phyloP scores from a whole-genome alignment of 2,329 filamentous ascomycete species.

The Fusarium sp. region DNA sequence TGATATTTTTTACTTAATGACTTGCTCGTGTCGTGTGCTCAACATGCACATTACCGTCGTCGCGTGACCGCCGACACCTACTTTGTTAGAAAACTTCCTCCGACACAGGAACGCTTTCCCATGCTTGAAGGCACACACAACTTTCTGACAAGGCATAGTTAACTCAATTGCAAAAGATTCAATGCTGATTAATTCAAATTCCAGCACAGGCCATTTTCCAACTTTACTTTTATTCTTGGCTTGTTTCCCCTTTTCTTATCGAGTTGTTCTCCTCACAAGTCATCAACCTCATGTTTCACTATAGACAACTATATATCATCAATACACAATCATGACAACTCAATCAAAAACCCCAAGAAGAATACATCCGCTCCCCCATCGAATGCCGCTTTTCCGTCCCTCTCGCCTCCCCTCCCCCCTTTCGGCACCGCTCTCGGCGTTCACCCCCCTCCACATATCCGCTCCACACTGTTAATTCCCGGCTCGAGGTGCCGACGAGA shows the following conservation, averaged over 20 bases:
- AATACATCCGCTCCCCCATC: conserved; percentile 8
- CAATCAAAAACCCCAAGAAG: neutral
- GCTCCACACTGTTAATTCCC: conserved; percentile 1
- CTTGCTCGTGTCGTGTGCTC: neutral
- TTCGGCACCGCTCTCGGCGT: conserved; percentile 36
- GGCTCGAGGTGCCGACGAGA: conserved; percentile 18
- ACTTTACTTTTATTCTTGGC: neutral
- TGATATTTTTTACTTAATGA: no score
- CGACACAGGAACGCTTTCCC: neutral
- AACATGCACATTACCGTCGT: neutral
- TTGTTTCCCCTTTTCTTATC: neutral
- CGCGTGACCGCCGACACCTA: neutral
- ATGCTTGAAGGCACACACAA: neutral
- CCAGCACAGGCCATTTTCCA: neutral
- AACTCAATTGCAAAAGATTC: neutral
- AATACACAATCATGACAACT: neutral
- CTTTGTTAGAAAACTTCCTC: neutral
- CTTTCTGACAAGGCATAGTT: neutral
- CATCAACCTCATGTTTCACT: neutral
- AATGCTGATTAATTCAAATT: neutral
- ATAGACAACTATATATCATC: neutral
- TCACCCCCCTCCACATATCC: neutral
- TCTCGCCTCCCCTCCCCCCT: neutral
- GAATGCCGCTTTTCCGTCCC: conserved; percentile 16
- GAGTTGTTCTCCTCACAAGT: neutral